Evolutionary conservation across 495 filamentous ascomycete species (phyloP).

Genomic region (Penicillium canariense): DNA sequence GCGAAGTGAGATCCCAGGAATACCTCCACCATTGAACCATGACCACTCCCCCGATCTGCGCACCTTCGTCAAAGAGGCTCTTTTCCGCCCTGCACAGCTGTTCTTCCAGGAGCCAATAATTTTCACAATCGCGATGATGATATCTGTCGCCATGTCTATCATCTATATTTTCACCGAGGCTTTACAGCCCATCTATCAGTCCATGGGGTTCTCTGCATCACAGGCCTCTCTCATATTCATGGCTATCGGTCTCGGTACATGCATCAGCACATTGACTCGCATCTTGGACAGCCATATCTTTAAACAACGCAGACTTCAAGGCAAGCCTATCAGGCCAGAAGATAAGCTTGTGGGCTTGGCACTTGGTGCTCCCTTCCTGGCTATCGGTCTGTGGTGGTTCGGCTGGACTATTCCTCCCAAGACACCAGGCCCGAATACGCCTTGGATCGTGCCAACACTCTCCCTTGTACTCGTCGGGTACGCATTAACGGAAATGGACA

Average conservation of each 20-base stretch:
- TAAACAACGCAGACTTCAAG: conserved; percentile 21
- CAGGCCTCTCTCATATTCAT: conserved; percentile 46
- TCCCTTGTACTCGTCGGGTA: conserved; percentile 48
- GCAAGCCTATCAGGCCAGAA: conserved; percentile 39
- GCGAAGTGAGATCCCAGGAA: conserved; percentile 21
- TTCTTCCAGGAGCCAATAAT: conserved; percentile 53
- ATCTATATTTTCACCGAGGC: conserved; percentile 57
- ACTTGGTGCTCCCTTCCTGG: conserved; percentile 45
- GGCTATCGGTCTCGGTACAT: conserved; percentile 42
- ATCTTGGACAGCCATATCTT: conserved; percentile 40
- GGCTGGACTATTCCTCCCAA: conserved; percentile 51
- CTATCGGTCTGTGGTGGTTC: conserved; percentile 50
- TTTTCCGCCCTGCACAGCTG: conserved; percentile 43
- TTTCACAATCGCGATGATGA: conserved; percentile 44
- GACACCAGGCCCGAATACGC: conserved; percentile 9
- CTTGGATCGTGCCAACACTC: conserved; percentile 44
- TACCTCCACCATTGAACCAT: conserved; percentile 37
- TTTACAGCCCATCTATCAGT: conserved; percentile 42
- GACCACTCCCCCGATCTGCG: conserved; percentile 39
- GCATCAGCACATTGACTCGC: conserved; percentile 41
- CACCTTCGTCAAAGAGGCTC: conserved; percentile 38
- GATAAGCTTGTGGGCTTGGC: conserved; percentile 49
- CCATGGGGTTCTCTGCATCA: conserved; percentile 36
- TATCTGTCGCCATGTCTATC: conserved; percentile 46
- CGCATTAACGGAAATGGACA: conserved; percentile 50